A percentile compares a stretch with the other conserved stretches of the same genome.
Evolutionary conservation across 2,329 filamentous ascomycete genomes (phyloP).

Genomic region (Aspergillus transmontanensis): DNA sequence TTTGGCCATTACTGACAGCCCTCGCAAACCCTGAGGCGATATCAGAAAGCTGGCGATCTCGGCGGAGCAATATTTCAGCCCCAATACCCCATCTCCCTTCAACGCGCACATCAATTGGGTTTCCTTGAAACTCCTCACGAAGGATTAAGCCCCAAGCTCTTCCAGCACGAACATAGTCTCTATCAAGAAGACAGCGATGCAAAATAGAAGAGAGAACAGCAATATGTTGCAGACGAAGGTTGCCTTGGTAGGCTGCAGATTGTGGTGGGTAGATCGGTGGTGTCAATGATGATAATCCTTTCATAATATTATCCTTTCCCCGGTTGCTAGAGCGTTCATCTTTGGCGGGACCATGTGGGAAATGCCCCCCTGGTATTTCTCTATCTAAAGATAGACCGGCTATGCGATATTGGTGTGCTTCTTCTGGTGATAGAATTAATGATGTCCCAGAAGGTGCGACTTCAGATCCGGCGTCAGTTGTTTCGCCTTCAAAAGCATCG

Average conservation of each 20-base stretch:
- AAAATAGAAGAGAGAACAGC: conserved; percentile 69
- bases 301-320: conserved; percentile 24
- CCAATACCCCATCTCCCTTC: conserved; percentile 79
- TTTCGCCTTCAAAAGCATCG: conserved; percentile 27
- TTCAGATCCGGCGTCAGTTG: conserved; percentile 34
- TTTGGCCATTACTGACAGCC: conserved; percentile 4
- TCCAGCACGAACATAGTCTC: conserved; percentile 71
- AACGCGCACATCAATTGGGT: conserved; percentile 67
- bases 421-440: conserved; percentile 41
- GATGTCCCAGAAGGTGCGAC: conserved; percentile 24
- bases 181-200: conserved; percentile 70
- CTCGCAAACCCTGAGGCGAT: conserved; percentile 7
- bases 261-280: conserved; percentile 38
- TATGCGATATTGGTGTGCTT: conserved; percentile 47
- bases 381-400: conserved; percentile 43
- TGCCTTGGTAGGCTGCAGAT: conserved; percentile 34
- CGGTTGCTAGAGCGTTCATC: conserved; percentile 13
- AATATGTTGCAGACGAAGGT: conserved; percentile 58
- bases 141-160: conserved; percentile 76
- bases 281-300: conserved; percentile 33
- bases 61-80: conserved; percentile 77
- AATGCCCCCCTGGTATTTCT: conserved; percentile 42
- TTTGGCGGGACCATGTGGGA: conserved; percentile 41
- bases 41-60: conserved; percentile 32
- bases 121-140: conserved; percentile 60